Base-by-base conservation (phyloP, 2,329 filamentous ascomycete species). In the Fusarium setosum region DNA sequence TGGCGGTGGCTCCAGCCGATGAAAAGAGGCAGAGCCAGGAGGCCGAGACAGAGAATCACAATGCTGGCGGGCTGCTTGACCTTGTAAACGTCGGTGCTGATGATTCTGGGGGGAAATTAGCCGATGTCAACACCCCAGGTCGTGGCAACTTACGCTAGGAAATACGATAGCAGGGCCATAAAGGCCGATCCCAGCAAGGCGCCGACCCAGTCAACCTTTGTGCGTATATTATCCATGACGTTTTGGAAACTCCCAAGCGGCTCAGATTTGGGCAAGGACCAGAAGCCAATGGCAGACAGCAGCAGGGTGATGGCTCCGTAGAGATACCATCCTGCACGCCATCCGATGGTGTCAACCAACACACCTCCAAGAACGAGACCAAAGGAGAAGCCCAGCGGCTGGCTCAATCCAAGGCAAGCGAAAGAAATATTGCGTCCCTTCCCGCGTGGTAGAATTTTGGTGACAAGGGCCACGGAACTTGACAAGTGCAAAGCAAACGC, bases 131-230 rank as follows among this genome's bases (percentile, higher is more conserved):
- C 5, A 38, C 12, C 3, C 29, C 12, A 38, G 9, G 34, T 10
- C 5, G n/a, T 3, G 4, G 8, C 21, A 31, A 79, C 82, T 75
- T 68, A 84, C 82, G 83, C 83, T n/a, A 87, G 75, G n/a, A 84
- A 77, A 65, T 87, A 87, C 3, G 80, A 84, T 3, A 87, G 71
- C 51, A 85, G 71, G 1, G 80, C 82, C 60, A 88, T 74, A 17
- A 77, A 81, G 0, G 77, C 72, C 32, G 80, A 82, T 2, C 80
- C 81, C 4, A 87, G 77, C 1, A 79, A 20, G 1, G 83, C 82
- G 0, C 86, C 86, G 20, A 84, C 63, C 84, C 85, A 88, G 61
- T 88, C 86, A 41, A 88, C 80, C 13, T 85, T 82, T 1, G 68
- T 75, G 32, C 48, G 65, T 10, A 74, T 29, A 11, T 68, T 58